Evolutionary conservation across 1,284 basidiomycete genomes (phyloP).

Genomic region (Coniferiporia sulphurascens): DNA sequence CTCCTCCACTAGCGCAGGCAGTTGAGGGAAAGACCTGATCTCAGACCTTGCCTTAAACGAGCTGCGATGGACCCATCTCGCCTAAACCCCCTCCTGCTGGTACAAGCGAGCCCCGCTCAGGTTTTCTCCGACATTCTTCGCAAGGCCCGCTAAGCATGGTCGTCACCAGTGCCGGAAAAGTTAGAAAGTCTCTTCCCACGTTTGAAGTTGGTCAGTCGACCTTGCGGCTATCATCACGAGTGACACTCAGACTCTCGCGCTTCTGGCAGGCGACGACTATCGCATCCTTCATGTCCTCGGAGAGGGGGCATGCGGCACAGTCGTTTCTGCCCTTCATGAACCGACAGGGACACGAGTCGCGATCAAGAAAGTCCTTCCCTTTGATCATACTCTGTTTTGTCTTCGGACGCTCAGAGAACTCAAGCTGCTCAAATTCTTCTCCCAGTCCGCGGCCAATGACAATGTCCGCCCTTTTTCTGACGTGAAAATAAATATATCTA

Average conservation of each 20-base stretch:
- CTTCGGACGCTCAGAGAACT: slow-evolving; percentile 14
- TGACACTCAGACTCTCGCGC: neutral
- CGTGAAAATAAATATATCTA: neutral
- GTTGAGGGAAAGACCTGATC: neutral
- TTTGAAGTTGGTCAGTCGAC: slow-evolving; percentile 32
- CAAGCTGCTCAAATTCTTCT: slow-evolving; percentile 72
- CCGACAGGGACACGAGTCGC: slow-evolving; percentile 86
- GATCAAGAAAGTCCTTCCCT: slow-evolving; percentile 96
- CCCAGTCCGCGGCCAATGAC: slow-evolving; percentile 90
- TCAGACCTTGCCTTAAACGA: neutral
- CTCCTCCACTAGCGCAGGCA: too few species aligned
- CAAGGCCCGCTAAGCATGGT: neutral
- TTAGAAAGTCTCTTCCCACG: slow-evolving; percentile 49
- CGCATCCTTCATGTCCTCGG: slow-evolving; percentile 86
- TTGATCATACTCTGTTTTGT: slow-evolving; percentile 67
- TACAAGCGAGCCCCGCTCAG: neutral
- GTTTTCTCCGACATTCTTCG: neutral
- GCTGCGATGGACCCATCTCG: neutral
- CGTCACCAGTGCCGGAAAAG: slow-evolving; percentile 21
- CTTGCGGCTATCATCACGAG: neutral
- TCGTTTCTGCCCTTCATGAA: slow-evolving; percentile 81
- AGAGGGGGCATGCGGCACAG: slow-evolving; percentile 91
- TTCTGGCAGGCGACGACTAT: slow-evolving; percentile 14
- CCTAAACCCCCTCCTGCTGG: neutral
- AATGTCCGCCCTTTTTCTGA: slow-evolving; percentile 43